Evolutionary conservation across 2,329 filamentous ascomycete species (phyloP).

Genomic region (Fusarium nodosum): DNA sequence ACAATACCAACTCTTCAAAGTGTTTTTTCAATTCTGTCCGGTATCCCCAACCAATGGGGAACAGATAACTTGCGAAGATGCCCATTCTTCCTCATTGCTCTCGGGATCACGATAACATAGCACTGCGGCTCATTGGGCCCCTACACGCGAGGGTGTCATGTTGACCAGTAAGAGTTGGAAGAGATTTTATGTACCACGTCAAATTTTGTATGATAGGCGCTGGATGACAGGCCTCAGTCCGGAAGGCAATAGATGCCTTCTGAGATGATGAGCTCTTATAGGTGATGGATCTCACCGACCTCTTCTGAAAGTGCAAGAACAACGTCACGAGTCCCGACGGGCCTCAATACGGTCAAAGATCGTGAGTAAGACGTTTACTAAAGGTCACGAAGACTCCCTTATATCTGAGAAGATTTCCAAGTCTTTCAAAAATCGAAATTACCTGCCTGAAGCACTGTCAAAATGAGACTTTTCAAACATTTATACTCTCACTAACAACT

Average conservation of each 20-base stretch:
- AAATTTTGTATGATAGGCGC: neutral
- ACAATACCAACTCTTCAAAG: rapidly evolving
- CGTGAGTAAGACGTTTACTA: neutral
- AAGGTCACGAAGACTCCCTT: neutral
- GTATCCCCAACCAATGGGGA: neutral
- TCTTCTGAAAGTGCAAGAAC: neutral
- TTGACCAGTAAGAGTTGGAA: neutral
- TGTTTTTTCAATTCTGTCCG: rapidly evolving
- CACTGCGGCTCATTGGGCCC: rapidly evolving
- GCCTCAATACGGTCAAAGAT: neutral
- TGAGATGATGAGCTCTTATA: neutral
- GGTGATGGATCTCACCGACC: neutral
- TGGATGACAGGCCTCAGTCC: neutral
- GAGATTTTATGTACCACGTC: neutral
- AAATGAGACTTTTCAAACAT: neutral
- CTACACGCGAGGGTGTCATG: neutral
- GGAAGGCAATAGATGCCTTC: neutral
- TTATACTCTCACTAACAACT: rapidly evolving
- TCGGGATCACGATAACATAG: neutral
- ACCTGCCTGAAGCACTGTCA: rapidly evolving
- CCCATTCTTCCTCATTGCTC: rapidly evolving
- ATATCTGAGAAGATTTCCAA: neutral
- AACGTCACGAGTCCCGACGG: neutral
- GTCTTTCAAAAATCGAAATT: neutral
- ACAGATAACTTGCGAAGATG: rapidly evolving